A percentile compares a stretch with the other conserved stretches of the same genome.
These are phyloP conservation scores for Phytophthora pini DNA, from an alignment of 352 stramenopile species.

Conservation along the genomic window DNA sequence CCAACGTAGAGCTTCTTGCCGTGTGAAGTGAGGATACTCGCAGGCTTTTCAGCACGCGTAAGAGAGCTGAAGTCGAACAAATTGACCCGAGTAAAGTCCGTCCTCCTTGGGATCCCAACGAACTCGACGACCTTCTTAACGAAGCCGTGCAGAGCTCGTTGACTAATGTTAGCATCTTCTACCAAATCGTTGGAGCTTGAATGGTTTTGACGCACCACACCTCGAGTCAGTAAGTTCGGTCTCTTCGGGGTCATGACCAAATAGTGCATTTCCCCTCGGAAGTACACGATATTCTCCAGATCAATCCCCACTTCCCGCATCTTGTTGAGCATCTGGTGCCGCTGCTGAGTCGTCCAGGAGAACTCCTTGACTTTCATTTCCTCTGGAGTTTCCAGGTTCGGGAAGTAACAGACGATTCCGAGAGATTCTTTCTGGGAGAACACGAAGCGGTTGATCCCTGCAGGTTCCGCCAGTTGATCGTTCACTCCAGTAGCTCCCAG, in stretches of 20 bases:
- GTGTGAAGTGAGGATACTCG: constrained; percentile 54
- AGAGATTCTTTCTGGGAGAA: constrained; percentile 77
- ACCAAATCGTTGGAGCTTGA: constrained; percentile 59
- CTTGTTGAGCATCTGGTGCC: constrained; percentile 71
- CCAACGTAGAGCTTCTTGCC: constrained; percentile 77
- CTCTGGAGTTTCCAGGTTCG: constrained; percentile 62
- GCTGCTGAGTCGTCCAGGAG: constrained; percentile 80
- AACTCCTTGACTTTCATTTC: constrained; percentile 74
- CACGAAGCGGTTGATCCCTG: constrained; percentile 72
- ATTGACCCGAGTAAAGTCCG: constrained; percentile 58
- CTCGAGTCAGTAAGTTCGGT: constrained; percentile 60
- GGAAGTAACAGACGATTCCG: constrained; percentile 82
- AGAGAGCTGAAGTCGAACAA: constrained; percentile 84
- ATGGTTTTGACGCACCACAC: constrained; percentile 66
- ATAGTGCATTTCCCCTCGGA: constrained; percentile 86
- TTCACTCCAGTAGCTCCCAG: constrained; percentile 63
- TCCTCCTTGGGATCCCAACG: constrained; percentile 62
- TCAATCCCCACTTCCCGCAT: constrained; percentile 67
- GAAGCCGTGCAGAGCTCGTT: constrained; percentile 51
- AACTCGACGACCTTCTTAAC: constrained; percentile 65
- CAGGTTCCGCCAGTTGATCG: constrained; percentile 55
- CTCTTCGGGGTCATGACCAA: constrained; percentile 81
- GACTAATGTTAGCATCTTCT: constrained; percentile 58
- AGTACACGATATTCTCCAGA: constrained; percentile 85
- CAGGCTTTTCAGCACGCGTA: constrained; percentile 65